Evolutionary conservation across 2,329 filamentous ascomycete species (phyloP).

Genomic region (Sphaceloma murrayae): DNA sequence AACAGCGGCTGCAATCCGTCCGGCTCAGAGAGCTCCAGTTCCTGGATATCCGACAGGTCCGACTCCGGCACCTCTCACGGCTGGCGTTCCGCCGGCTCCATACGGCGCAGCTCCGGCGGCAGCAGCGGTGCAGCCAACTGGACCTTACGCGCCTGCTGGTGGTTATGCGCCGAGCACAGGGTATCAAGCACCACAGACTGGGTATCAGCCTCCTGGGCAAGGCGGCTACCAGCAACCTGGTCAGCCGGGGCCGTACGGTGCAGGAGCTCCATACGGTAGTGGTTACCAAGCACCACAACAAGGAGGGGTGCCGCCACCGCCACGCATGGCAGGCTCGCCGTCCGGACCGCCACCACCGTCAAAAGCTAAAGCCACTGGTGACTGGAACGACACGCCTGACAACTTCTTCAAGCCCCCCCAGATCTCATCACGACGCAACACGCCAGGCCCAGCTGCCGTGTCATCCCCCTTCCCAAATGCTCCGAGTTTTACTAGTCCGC

Average conservation of each 20-base stretch:
- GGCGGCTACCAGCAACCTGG: slow-evolving; percentile 36
- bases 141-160: slow-evolving; percentile 34
- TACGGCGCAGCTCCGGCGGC: slow-evolving; percentile 25
- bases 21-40: slow-evolving; percentile 29
- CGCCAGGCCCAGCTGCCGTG: slow-evolving; percentile 58
- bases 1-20: slow-evolving; percentile 23
- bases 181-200: slow-evolving; percentile 40
- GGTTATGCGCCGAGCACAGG: slow-evolving; percentile 34
- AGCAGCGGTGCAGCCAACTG: slow-evolving; percentile 22
- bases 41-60: slow-evolving; percentile 30
- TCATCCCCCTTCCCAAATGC: slow-evolving; percentile 66
- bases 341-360: slow-evolving; percentile 55
- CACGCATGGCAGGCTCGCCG: slow-evolving; percentile 59
- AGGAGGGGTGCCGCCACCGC: slow-evolving; percentile 47
- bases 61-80: slow-evolving; percentile 20
- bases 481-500: slow-evolving; percentile 40
- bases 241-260: slow-evolving; percentile 19
- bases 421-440: slow-evolving; percentile 56
- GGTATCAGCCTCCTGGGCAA: slow-evolving; percentile 12
- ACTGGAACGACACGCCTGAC: slow-evolving; percentile 93
- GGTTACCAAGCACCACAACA: slow-evolving; percentile 36
- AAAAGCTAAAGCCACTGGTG: slow-evolving; percentile 59
- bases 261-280: slow-evolving; percentile 32
- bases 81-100: slow-evolving; percentile 33
- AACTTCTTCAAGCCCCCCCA: slow-evolving; percentile 59